Percentiles rank a stretch among this genome's conserved stretches.
These are phyloP conservation scores for Paxillus rubicundulus DNA, from an alignment of 768 basidiomycete species.

Conservation along the genomic window DNA sequence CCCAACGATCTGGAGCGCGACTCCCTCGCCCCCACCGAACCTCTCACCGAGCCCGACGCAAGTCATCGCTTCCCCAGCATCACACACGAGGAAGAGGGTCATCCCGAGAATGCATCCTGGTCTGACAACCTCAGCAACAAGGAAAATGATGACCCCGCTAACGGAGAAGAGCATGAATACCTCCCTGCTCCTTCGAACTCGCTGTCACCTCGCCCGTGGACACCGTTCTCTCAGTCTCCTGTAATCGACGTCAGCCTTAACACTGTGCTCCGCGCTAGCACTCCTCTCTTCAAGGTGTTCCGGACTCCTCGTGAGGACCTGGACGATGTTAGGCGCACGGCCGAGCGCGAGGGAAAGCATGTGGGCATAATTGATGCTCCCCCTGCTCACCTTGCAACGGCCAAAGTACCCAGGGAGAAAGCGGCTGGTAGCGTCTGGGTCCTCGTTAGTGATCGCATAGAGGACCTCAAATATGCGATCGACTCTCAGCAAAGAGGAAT, in stretches of 20 bases:
- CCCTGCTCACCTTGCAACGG: slow-evolving; percentile 21
- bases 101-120: slow-evolving; percentile 8
- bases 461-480: slow-evolving; percentile 32
- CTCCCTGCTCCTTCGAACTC: slow-evolving; percentile 18
- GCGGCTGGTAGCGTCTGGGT: slow-evolving; percentile 28
- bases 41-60: slow-evolving; percentile 18
- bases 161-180: slow-evolving; percentile 10
- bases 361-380: slow-evolving; percentile 28
- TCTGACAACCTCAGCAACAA: slow-evolving; percentile 1
- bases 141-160: slow-evolving; percentile 6
- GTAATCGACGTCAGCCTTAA: slow-evolving; percentile 24
- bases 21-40: slow-evolving; percentile 33
- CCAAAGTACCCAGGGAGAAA: slow-evolving; percentile 17
- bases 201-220: slow-evolving; percentile 24
- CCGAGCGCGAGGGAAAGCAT: slow-evolving; percentile 32
- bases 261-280: slow-evolving; percentile 28
- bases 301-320: slow-evolving; percentile 30
- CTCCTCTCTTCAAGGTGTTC: slow-evolving; percentile 34
- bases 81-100: slow-evolving; percentile 7
- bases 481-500: slow-evolving; percentile 31
- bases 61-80: background rate
- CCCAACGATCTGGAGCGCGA: slow-evolving; percentile 21
- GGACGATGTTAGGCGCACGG: slow-evolving; percentile 22
- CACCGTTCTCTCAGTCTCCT: slow-evolving; percentile 25
- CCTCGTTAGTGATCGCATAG: slow-evolving; percentile 30